These are phyloP conservation scores for Azolla pinnata DNA, from an alignment of 75 land plant genomes.

Conservation along the genomic window DNA sequence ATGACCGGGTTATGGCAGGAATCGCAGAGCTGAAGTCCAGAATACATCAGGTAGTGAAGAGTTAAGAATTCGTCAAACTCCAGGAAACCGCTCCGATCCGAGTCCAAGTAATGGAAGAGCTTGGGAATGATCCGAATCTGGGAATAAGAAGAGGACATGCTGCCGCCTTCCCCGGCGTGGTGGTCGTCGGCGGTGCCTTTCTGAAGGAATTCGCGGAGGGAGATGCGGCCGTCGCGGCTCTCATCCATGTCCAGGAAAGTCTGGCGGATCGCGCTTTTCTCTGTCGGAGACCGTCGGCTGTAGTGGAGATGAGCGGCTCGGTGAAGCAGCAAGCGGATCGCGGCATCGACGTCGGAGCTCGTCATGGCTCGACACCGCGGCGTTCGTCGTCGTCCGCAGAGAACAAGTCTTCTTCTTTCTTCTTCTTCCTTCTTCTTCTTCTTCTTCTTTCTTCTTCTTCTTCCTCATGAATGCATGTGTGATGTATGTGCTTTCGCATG, in stretches of 20 bases:
- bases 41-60: background rate
- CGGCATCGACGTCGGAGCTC: no score
- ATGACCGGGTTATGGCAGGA: background rate
- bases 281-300: background rate
- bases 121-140: no score
- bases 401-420: no score
- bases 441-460: no score
- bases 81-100: background rate
- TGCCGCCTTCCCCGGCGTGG: no score
- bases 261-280: background rate
- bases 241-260: background rate
- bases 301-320: background rate
- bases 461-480: no score
- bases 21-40: background rate
- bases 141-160: no score
- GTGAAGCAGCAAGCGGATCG: background rate
- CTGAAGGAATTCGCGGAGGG: background rate
- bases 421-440: no score
- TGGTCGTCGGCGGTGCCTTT: background rate
- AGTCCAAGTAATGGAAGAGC: background rate
- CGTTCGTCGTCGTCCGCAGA: no score
- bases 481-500: no score
- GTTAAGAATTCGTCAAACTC: background rate
- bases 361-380: no score
- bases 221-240: background rate